phyloP scores from a whole-genome alignment of 768 basidiomycete species.

The Sarcomyxa edulis region DNA sequence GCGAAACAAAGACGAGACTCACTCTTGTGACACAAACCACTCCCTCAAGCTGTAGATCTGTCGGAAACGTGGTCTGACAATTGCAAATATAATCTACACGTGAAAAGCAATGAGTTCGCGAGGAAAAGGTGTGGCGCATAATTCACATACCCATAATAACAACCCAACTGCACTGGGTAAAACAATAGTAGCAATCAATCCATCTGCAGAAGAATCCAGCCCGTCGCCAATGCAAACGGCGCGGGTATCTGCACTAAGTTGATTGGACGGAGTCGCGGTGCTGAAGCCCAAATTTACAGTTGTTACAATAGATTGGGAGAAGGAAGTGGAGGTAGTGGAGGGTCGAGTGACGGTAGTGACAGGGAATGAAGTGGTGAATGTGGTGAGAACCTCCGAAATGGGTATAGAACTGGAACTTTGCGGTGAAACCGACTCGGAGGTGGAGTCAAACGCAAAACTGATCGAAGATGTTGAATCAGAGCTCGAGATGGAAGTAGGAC shows the following conservation, averaged over 20 bases:
- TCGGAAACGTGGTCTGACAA: slow-evolving; percentile 62
- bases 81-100: slow-evolving; percentile 57
- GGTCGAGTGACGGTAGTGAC: slow-evolving; percentile 17
- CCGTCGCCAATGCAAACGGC: slow-evolving; percentile 61
- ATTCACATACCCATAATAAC: slow-evolving; percentile 57
- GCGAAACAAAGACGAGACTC: slow-evolving; percentile 21
- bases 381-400: slow-evolving; percentile 29
- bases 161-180: slow-evolving; percentile 56
- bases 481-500: too few relatives aligned
- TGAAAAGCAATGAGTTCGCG: slow-evolving; percentile 2
- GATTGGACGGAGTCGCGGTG: slow-evolving; percentile 17
- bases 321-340: slow-evolving; percentile 13
- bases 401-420: slow-evolving; percentile 32
- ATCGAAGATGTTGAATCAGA: too few relatives aligned
- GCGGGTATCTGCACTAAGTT: slow-evolving; percentile 17
- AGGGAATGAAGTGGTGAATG: slow-evolving; percentile 33
- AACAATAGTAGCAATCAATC: slow-evolving; percentile 53
- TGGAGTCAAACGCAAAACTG: slow-evolving; percentile 3
- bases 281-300: slow-evolving; percentile 14
- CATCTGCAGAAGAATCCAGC: slow-evolving; percentile 57
- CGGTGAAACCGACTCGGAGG: slow-evolving; percentile 23
- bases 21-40: slow-evolving; percentile 75
- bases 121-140: neutral
- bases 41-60: slow-evolving; percentile 70
- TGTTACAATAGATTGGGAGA: slow-evolving; percentile 7